Base-by-base conservation (phyloP, 768 basidiomycete species). In the Lyophyllum shimeji region DNA sequence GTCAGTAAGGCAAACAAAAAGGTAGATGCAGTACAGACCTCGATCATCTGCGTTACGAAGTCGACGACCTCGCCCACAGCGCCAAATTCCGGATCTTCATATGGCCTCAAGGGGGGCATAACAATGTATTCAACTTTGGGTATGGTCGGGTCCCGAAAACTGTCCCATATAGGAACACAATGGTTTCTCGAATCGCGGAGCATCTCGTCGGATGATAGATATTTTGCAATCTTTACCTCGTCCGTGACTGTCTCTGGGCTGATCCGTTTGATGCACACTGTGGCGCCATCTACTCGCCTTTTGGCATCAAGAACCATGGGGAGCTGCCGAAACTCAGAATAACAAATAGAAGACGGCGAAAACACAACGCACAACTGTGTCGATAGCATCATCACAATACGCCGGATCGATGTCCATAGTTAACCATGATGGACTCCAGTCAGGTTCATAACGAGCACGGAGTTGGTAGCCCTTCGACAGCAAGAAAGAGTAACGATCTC, bases 31-130 rank as follows among this genome's bases (percentile, higher is more conserved):
- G 18, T 2, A 46, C 34, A 44, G 20, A 60, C 51, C 52, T 60
- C 60, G 6, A 58, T 46, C 23, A 66, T 62, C 52, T 73, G 72
- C 5, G 63, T 65, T 11, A 71, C 67, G 46, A 71, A 70, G 59
- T 71, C 69, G 5, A 70, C 62, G 2, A 69, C 66, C 46, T 71
- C 72, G 13, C 58, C 61, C 4, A 65, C 62, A 17, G 60, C 56
- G 8, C 53, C 45, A 45, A 68, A 75, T 23, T 69, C 65, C 2
- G 71, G 72, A 50, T 74, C 69, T 46, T 74, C 67, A 50, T 72
- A 75, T 17, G 63, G 63, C 48, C 73, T 66, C 17, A 78, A 65
- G 1, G 74, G 52, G 0, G 76, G 78, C 70, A 75, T 76, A 1
- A 71, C 65, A 1, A 74, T 46, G 1, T 69, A 64, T 9, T 33